Conservation (phyloP, 345 rosid genomes). For the Eucalyptus brandiana region DNA sequence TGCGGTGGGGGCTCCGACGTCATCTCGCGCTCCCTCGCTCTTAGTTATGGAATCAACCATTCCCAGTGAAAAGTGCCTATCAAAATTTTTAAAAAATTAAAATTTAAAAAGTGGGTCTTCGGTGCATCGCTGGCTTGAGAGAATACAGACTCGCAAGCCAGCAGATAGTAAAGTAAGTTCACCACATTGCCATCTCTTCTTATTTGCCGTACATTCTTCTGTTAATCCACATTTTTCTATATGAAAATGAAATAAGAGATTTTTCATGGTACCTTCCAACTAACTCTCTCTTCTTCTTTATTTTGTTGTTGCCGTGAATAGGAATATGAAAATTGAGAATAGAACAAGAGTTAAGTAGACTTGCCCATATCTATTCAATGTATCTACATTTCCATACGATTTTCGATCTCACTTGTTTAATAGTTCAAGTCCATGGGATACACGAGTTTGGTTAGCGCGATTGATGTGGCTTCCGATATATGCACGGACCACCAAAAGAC, state of each 20-base stretch:
- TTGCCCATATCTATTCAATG: neutral
- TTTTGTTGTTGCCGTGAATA: neutral
- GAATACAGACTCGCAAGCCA: neutral
- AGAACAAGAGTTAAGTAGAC: neutral
- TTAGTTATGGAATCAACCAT: too few species aligned
- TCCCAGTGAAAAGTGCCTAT: accelerated
- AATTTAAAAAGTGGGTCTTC: neutral
- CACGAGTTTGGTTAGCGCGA: too few species aligned
- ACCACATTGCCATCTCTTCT: neutral
- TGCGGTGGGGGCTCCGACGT: too few species aligned
- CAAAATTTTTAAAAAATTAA: too few species aligned
- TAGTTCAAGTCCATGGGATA: too few species aligned
- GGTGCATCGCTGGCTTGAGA: neutral
- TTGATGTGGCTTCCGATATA: accelerated
- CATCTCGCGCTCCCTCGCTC: too few species aligned
- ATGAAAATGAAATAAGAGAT: neutral
- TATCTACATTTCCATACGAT: accelerated
- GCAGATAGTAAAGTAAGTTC: neutral
- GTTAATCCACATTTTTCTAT: neutral
- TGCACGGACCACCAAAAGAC: accelerated
- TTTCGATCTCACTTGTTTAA: neutral
- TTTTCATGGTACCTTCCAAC: neutral
- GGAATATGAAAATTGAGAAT: neutral
- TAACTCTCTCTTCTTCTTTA: neutral
- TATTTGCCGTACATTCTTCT: neutral